These are phyloP conservation scores for Tuber aestivum DNA, from an alignment of 495 filamentous ascomycete species.

Conservation along the genomic window DNA sequence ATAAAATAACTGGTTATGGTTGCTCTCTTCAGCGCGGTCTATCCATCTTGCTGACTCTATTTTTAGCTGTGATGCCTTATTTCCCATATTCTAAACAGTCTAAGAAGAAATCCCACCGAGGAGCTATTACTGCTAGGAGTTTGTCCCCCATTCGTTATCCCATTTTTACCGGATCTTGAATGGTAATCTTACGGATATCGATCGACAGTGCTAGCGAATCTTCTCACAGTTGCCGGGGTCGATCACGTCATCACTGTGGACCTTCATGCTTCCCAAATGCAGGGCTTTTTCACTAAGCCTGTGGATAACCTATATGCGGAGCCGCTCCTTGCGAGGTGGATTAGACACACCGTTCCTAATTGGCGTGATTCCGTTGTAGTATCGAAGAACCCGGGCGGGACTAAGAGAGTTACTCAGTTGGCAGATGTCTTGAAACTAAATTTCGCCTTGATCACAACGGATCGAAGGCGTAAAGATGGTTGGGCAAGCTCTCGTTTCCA, in stretches of 20 bases:
- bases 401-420: slow-evolving; percentile 92
- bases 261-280: slow-evolving; percentile 94
- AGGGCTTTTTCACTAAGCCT: slow-evolving; percentile 96
- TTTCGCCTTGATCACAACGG: slow-evolving; percentile 94
- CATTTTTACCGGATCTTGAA: neutral
- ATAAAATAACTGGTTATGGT: slow-evolving; percentile 90
- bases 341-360: slow-evolving; percentile 72
- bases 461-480: slow-evolving; percentile 63
- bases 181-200: neutral
- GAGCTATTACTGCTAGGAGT: slow-evolving; percentile 87
- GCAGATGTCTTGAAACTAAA: slow-evolving; percentile 95
- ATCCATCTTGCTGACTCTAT: slow-evolving; percentile 29
- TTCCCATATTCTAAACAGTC: slow-evolving; percentile 98
- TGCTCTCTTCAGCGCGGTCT: slow-evolving; percentile 6
- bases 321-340: slow-evolving; percentile 93
- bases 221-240: slow-evolving; percentile 85
- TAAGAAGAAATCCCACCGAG: slow-evolving; percentile 96
- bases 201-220: slow-evolving; percentile 71
- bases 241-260: slow-evolving; percentile 97
- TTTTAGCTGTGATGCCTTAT: slow-evolving; percentile 89
- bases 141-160: slow-evolving; percentile 21
- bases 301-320: slow-evolving; percentile 97
- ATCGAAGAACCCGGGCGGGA: slow-evolving; percentile 95
- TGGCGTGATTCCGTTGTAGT: slow-evolving; percentile 94
- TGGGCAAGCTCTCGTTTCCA: slow-evolving; percentile 44